Evolutionary conservation across 2,329 filamentous ascomycete species (phyloP).

Genomic region (Aquanectria penicillioides): DNA sequence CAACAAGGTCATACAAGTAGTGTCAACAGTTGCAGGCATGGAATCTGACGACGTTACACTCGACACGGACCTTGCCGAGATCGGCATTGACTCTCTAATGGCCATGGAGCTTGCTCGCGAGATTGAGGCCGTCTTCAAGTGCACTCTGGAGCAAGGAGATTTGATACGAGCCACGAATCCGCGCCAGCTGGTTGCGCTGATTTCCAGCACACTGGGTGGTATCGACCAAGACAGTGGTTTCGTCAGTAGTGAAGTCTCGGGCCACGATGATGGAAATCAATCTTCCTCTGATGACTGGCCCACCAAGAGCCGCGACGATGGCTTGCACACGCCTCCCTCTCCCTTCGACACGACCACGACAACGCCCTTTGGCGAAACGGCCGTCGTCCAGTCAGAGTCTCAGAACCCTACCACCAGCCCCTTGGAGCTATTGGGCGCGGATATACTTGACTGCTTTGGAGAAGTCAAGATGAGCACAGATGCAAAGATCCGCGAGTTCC

Average conservation of each 20-base stretch:
- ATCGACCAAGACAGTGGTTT: background rate
- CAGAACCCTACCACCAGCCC: too few relatives aligned
- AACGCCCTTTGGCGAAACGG: too few relatives aligned
- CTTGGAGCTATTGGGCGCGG: too few relatives aligned
- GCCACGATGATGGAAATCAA: too few relatives aligned
- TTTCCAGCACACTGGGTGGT: background rate
- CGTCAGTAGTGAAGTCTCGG: background rate
- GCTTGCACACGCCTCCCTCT: too few relatives aligned
- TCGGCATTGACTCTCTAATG: slow-evolving; percentile 23
- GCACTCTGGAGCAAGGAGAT: background rate
- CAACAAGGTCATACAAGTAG: too few relatives aligned
- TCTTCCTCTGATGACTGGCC: background rate
- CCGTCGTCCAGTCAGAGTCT: too few relatives aligned
- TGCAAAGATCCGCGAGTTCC: background rate
- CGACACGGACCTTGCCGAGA: background rate
- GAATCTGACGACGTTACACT: slow-evolving; percentile 3
- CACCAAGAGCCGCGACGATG: background rate
- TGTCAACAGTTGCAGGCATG: too few relatives aligned
- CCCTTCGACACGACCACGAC: too few relatives aligned
- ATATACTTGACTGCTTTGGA: too few relatives aligned
- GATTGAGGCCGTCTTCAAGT: slow-evolving; percentile 2
- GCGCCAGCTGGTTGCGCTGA: background rate
- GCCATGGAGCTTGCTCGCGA: slow-evolving; percentile 20
- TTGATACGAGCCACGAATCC: background rate
- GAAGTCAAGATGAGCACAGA: background rate